Conservation (phyloP, 176 grass and related monocot genomes). For the Musa acuminata region DNA sequence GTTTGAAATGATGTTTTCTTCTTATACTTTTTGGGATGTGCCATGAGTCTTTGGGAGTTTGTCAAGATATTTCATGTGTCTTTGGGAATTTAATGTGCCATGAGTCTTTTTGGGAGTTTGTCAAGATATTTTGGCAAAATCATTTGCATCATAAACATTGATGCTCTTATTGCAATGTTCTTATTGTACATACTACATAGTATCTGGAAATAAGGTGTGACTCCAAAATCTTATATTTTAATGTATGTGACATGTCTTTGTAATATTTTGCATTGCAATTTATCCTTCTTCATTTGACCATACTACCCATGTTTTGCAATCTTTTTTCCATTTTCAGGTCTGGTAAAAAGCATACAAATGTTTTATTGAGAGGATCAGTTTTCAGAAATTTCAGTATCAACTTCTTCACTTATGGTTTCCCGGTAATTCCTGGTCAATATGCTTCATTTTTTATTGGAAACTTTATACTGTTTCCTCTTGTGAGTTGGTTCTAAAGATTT, state of each 20-base stretch:
- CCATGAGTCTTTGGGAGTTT: too few species aligned
- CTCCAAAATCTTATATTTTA: neutral
- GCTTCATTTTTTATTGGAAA: neutral
- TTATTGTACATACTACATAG: too few species aligned
- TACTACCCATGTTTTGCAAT: neutral
- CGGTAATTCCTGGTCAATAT: slow-evolving; percentile 39
- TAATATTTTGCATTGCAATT: neutral
- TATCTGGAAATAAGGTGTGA: too few species aligned
- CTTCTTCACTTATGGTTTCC: slow-evolving; percentile 97
- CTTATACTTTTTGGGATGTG: too few species aligned
- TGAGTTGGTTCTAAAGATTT: neutral
- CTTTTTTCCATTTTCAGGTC: slow-evolving; percentile 42
- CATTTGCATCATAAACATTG: too few species aligned
- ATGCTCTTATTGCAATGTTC: too few species aligned
- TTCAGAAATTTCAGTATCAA: slow-evolving; percentile 85
- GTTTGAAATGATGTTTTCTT: too few species aligned
- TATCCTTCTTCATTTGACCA: neutral
- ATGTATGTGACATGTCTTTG: neutral
- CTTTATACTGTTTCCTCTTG: slow-evolving; percentile 8
- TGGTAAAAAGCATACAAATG: slow-evolving; percentile 70
- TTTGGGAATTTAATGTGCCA: too few species aligned
- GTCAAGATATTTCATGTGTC: too few species aligned
- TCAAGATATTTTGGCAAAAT: too few species aligned
- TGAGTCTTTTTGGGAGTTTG: too few species aligned
- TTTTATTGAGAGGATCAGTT: slow-evolving; percentile 59